A percentile compares a stretch with the other conserved stretches of the same genome.
Conservation (phyloP, 768 basidiomycete species). For the Rhodotorula diobovata region DNA sequence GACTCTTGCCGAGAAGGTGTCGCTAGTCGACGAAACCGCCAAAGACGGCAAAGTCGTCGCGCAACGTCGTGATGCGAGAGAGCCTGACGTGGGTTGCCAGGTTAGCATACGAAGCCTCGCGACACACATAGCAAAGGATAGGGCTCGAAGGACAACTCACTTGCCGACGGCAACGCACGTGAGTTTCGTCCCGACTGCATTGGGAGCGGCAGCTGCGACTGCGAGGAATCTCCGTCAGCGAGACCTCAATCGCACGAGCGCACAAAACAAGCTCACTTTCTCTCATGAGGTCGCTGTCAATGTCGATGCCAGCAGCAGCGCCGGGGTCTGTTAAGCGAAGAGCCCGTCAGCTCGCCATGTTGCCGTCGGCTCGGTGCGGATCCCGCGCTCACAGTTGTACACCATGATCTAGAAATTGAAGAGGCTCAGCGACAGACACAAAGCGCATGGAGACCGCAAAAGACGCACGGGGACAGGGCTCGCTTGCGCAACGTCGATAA, state of each 20-base stretch:
- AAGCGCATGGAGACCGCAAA: no score
- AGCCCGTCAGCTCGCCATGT: neutral
- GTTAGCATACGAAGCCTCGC: no score
- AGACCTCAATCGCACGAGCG: neutral
- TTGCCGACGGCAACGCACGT: constrained; percentile 81
- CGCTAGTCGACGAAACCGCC: constrained; percentile 84
- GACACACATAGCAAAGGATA: no score
- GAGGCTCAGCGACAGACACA: constrained; percentile 54
- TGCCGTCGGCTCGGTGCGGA: accelerated
- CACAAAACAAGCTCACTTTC: constrained; percentile 4
- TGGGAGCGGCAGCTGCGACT: constrained; percentile 8
- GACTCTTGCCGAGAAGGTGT: no score
- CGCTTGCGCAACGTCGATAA: constrained; percentile 66
- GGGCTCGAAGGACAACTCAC: neutral
- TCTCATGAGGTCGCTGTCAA: constrained; percentile 78
- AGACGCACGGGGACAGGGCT: constrained; percentile 69
- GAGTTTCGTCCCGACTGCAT: constrained; percentile 72
- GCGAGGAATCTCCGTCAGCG: neutral
- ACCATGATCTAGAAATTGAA: neutral
- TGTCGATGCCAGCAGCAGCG: constrained; percentile 79
- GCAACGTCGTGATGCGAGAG: constrained; percentile 15
- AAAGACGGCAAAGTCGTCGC: constrained; percentile 64
- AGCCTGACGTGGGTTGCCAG: no score
- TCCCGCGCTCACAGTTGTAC: constrained; percentile 15
- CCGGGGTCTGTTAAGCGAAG: constrained; percentile 61